Percentiles rank a stretch among this genome's conserved stretches.
phyloP scores from a whole-genome alignment of 1,139 yeast genomes.

The Hanseniaspora uvarum region DNA sequence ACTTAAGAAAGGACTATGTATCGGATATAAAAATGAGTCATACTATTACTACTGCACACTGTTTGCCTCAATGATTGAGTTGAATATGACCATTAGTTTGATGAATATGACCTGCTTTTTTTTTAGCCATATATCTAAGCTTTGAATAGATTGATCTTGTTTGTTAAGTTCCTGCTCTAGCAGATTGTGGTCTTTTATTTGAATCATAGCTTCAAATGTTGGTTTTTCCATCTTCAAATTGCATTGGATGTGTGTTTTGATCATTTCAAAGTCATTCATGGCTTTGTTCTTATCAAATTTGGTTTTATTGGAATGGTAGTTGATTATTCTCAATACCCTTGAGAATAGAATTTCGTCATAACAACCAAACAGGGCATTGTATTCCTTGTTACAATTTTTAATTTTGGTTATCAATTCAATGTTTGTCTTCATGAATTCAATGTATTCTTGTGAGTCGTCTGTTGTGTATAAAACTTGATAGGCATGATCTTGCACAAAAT shows the following conservation, averaged over 20 bases:
- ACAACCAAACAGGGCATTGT: conserved; percentile 4
- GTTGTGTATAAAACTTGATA: conserved; percentile 1
- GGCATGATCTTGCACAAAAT: conserved; percentile 8
- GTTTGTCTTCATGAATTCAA: conserved; percentile 4
- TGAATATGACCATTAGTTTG: background rate
- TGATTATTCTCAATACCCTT: background rate
- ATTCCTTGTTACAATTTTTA: background rate
- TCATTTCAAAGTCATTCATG: background rate
- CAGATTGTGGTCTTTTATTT: background rate
- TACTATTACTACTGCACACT: background rate
- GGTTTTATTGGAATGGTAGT: background rate
- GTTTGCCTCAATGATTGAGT: background rate
- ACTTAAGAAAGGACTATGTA: too few species aligned
- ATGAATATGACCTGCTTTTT: background rate
- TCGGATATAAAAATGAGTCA: background rate
- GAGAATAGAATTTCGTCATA: background rate
- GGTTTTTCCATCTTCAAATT: background rate
- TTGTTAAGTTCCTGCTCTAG: background rate
- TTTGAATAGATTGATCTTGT: background rate
- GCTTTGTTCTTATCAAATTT: background rate
- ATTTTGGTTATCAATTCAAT: conserved; percentile 8
- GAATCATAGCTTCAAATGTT: background rate
- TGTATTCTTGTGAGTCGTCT: conserved; percentile 3
- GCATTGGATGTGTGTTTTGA: background rate
- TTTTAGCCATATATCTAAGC: background rate